phyloP scores from a whole-genome alignment of 148 eudicot species.

The Rhododendron ferrugineum region DNA sequence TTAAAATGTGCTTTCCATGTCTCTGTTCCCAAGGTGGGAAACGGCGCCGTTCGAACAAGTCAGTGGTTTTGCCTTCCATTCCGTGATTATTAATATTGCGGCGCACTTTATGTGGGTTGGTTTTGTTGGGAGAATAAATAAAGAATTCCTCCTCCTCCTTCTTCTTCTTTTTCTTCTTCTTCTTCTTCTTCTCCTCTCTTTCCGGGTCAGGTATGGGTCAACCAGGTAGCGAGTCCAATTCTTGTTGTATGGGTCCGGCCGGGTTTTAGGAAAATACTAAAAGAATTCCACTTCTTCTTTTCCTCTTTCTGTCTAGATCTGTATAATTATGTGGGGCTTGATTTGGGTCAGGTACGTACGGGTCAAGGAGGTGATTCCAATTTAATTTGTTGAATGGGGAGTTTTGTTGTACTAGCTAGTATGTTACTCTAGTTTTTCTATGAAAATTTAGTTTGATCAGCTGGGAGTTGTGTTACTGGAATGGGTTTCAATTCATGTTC shows the following conservation, averaged over 20 bases:
- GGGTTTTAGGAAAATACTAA: no score
- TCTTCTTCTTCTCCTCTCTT: no score
- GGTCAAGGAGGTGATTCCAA: neutral
- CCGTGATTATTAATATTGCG: neutral
- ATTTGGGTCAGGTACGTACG: neutral
- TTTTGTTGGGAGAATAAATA: neutral
- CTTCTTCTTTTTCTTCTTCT: no score
- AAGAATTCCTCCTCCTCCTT: no score
- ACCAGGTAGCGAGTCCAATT: no score
- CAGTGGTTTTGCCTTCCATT: neutral
- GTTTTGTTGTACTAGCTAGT: neutral
- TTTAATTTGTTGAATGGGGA: neutral
- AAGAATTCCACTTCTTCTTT: no score
- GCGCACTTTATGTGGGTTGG: neutral
- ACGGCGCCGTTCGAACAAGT: neutral
- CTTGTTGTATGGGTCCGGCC: no score
- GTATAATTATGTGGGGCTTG: neutral
- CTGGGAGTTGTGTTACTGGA: no score
- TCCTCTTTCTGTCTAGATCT: neutral
- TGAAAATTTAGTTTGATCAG: no score
- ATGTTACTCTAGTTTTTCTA: no score
- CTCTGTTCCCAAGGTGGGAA: neutral
- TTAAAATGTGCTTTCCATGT: neutral
- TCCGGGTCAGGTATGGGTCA: no score
- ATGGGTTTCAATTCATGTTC: no score